phyloP scores from a whole-genome alignment of 768 basidiomycete species.

The Paxillus ammoniavirescens region DNA sequence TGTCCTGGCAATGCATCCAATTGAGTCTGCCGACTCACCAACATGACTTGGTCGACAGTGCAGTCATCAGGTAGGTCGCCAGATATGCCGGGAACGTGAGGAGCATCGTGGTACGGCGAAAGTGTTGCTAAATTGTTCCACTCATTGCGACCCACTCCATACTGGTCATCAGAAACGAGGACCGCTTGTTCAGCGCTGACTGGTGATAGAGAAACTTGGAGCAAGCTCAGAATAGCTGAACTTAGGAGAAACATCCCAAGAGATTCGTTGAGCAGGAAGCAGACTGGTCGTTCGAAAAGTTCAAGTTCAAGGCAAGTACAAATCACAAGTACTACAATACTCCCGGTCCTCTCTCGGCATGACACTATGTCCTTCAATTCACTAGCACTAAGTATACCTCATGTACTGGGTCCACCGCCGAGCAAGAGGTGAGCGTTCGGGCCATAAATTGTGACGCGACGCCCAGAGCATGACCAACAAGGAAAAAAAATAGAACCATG shows the following conservation, averaged over 20 bases:
- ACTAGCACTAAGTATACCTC: too few species aligned
- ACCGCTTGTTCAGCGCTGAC: background rate
- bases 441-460: too few species aligned
- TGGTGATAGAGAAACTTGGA: slow-evolving; percentile 6
- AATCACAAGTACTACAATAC: too few species aligned
- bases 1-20: background rate
- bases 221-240: slow-evolving; percentile 6
- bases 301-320: too few species aligned
- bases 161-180: background rate
- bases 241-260: slow-evolving; percentile 17
- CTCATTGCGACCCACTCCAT: background rate
- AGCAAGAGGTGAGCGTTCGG: too few species aligned
- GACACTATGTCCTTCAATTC: too few species aligned
- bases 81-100: slow-evolving; percentile 26
- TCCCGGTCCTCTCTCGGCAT: too few species aligned
- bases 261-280: background rate
- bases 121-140: slow-evolving; percentile 31
- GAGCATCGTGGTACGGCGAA: slow-evolving; percentile 36
- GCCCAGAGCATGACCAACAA: too few species aligned
- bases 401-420: too few species aligned
- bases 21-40: slow-evolving; percentile 22
- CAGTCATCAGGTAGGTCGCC: slow-evolving; percentile 36
- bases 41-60: slow-evolving; percentile 37
- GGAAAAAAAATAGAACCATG: too few species aligned
- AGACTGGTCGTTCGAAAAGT: background rate